phyloP scores from a whole-genome alignment of 305 asterid species.

The Petunia hybrid region DNA sequence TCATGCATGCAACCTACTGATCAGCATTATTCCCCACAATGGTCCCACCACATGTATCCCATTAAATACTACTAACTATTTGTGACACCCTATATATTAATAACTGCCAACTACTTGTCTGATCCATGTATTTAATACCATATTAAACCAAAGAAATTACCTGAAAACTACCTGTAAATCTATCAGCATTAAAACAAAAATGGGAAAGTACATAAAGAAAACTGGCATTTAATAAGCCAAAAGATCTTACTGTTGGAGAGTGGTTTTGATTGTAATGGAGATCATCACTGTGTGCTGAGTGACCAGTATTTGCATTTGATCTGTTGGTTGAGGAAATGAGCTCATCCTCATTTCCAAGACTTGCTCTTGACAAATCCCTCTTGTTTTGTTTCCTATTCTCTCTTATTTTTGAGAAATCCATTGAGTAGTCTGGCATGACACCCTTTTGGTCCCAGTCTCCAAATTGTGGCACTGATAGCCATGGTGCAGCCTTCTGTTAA shows the following conservation, averaged over 20 bases:
- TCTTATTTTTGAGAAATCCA: slow-evolving; percentile 87
- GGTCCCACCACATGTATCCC: slow-evolving; percentile 39
- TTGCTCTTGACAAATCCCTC: slow-evolving; percentile 86
- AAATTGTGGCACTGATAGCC: slow-evolving; percentile 95
- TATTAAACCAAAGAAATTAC: background rate
- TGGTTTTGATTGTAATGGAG: slow-evolving; percentile 54
- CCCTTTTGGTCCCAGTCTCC: slow-evolving; percentile 98
- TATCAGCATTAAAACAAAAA: background rate
- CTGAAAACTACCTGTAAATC: slow-evolving; percentile 5
- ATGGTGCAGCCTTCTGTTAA: slow-evolving; percentile 61
- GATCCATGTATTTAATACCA: slow-evolving; percentile 17
- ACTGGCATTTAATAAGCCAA: background rate
- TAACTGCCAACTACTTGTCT: slow-evolving; percentile 29
- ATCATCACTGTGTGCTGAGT: slow-evolving; percentile 39
- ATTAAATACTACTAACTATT: background rate
- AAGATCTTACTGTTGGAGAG: slow-evolving; percentile 63
- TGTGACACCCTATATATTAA: too few relatives aligned
- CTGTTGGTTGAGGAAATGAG: slow-evolving; percentile 56
- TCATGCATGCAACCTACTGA: slow-evolving; percentile 7
- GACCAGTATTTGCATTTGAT: slow-evolving; percentile 44
- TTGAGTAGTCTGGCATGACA: slow-evolving; percentile 77
- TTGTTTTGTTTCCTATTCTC: slow-evolving; percentile 90
- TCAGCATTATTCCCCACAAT: slow-evolving; percentile 19
- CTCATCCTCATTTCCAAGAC: slow-evolving; percentile 87
- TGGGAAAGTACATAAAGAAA: background rate